These are phyloP conservation scores for Neospermospora avenae DNA, from an alignment of 2,329 filamentous ascomycete genomes.

Conservation along the genomic window DNA sequence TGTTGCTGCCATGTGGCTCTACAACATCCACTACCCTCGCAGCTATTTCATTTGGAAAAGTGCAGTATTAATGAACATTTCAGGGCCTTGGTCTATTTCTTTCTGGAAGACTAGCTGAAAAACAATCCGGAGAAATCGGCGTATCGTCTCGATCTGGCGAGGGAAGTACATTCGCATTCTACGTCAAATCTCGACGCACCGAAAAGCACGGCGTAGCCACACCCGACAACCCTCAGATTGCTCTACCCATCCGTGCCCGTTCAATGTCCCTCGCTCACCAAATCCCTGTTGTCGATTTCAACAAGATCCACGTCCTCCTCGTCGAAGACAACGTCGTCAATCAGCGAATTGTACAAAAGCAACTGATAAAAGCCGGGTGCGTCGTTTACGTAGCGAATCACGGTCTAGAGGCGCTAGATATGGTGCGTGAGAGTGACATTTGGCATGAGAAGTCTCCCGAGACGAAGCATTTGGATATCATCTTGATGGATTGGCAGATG, in stretches of 20 bases:
- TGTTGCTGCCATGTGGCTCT: background rate
- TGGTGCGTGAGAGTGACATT: conserved; percentile 23
- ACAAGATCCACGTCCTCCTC: conserved; percentile 42
- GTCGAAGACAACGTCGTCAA: conserved; percentile 62
- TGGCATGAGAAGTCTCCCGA: conserved; percentile 23
- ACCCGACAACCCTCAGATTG: conserved; percentile 21
- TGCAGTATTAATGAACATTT: background rate
- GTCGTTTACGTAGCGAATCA: conserved; percentile 51
- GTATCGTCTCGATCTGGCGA: conserved; percentile 62
- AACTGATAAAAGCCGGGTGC: conserved; percentile 44
- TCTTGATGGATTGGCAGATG: conserved; percentile 78
- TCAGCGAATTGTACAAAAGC: conserved; percentile 51
- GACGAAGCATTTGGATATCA: conserved; percentile 49
- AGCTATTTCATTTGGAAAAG: too few relatives aligned
- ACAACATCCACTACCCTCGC: background rate
- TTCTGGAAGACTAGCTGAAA: conserved; percentile 69
- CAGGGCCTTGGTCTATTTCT: conserved; percentile 73
- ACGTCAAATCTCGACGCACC: conserved; percentile 53
- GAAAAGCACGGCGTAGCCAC: conserved; percentile 50
- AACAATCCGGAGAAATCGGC: conserved; percentile 77
- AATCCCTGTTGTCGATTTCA: conserved; percentile 10
- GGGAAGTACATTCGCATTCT: conserved; percentile 76
- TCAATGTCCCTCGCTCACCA: background rate
- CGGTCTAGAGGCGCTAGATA: conserved; percentile 52
- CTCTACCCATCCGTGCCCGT: background rate